Percentiles rank a stretch among this genome's conserved stretches.
phyloP scores from a whole-genome alignment of 2,329 filamentous ascomycete genomes.

The Alternaria sp. region DNA sequence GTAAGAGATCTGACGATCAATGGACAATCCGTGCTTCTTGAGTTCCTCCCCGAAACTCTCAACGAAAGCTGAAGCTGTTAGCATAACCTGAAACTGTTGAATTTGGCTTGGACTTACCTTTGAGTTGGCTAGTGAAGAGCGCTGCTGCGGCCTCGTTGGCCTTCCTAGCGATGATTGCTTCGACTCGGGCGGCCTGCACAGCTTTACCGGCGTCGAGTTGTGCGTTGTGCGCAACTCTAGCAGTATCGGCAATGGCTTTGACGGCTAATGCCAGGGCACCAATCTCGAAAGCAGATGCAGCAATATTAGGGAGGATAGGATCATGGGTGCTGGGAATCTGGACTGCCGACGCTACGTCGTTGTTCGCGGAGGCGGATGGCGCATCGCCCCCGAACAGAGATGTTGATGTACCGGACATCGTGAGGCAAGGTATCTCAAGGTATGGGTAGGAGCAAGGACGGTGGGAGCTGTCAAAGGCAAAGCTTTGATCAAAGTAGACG shows the following conservation, averaged over 20 bases:
- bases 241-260: background rate
- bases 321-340: background rate
- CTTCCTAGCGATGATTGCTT: background rate
- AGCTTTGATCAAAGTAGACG: background rate
- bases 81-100: background rate
- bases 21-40: background rate
- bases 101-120: background rate
- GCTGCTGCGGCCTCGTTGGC: background rate
- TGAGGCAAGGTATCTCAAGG: background rate
- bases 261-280: background rate
- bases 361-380: background rate
- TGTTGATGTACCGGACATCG: background rate
- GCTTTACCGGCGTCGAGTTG: background rate
- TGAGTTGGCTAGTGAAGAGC: background rate
- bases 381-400: background rate
- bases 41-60: background rate
- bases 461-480: background rate
- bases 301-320: fast-evolving
- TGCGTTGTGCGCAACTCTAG: background rate
- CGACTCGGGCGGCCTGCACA: background rate
- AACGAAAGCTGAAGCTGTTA: background rate
- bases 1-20: background rate
- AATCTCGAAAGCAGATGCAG: fast-evolving
- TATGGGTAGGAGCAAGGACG: background rate
- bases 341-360: background rate